Evolutionary conservation across 1,284 basidiomycete genomes (phyloP).

Genomic region (Ceratobasidium sp.): DNA sequence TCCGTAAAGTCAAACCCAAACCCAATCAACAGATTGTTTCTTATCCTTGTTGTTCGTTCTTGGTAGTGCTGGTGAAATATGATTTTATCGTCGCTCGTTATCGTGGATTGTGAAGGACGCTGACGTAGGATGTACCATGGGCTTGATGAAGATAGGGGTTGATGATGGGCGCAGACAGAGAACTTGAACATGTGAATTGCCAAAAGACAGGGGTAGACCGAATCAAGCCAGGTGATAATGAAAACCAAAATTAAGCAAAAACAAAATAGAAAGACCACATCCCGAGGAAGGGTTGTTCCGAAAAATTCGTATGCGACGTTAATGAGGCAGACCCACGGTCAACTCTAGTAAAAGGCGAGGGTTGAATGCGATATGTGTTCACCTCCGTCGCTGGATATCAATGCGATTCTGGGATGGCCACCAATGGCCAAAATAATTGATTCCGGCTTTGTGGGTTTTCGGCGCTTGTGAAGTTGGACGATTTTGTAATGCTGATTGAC

Average conservation of each 20-base stretch:
- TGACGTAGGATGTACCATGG: too few species aligned
- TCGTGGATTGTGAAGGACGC: neutral
- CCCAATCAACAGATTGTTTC: conserved; percentile 8
- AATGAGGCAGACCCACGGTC: conserved; percentile 37
- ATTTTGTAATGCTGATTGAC: too few species aligned
- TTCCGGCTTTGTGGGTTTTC: conserved; percentile 35
- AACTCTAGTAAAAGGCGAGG: conserved; percentile 39
- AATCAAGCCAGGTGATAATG: neutral
- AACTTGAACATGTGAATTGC: neutral
- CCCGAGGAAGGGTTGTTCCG: conserved; percentile 35
- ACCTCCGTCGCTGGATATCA: conserved; percentile 32
- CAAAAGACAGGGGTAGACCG: neutral
- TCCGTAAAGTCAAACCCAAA: conserved; percentile 20
- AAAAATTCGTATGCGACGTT: conserved; percentile 40
- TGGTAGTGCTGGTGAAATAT: neutral
- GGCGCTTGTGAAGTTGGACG: neutral
- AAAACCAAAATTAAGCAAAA: neutral
- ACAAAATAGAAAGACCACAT: conserved; percentile 22
- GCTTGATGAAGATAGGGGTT: neutral
- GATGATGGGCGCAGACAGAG: too few species aligned
- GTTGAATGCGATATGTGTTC: conserved; percentile 39
- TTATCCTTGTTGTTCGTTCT: neutral
- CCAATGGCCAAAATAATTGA: conserved; percentile 35
- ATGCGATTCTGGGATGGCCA: neutral
- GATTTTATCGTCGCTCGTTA: conserved; percentile 6